Percentiles rank a stretch among this genome's conserved stretches.
Conservation (phyloP, 495 filamentous ascomycete genomes). For the Neurospora discreta region DNA sequence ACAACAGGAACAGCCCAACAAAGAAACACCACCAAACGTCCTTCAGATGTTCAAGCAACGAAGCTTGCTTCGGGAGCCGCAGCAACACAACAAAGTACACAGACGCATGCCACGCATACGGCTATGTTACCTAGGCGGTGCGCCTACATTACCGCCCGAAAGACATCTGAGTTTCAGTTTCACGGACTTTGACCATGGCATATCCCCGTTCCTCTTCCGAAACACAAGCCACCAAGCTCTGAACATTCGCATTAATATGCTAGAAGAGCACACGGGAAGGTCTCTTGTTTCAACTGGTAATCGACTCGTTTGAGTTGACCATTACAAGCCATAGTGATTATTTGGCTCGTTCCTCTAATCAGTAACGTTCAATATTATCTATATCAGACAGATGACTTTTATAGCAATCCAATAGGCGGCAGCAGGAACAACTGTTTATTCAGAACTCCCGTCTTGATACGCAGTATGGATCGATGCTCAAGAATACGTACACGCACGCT, state of each 20-base stretch:
- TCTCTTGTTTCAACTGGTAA: background rate
- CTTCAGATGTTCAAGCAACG: background rate
- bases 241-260: background rate
- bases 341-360: background rate
- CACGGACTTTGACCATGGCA: background rate
- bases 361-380: background rate
- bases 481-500: background rate
- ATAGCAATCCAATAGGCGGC: background rate
- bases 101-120: background rate
- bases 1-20: background rate
- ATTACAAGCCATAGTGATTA: background rate
- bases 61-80: background rate
- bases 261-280: background rate
- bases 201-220: background rate
- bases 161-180: background rate
- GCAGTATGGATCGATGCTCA: background rate
- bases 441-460: background rate
- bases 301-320: background rate
- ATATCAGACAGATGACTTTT: background rate
- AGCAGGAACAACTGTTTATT: background rate
- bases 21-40: background rate
- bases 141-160: background rate
- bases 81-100: background rate
- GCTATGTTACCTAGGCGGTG: background rate
- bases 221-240: background rate